Evolutionary conservation across 2,329 filamentous ascomycete genomes (phyloP).

Genomic region (Calonectria pteridis): DNA sequence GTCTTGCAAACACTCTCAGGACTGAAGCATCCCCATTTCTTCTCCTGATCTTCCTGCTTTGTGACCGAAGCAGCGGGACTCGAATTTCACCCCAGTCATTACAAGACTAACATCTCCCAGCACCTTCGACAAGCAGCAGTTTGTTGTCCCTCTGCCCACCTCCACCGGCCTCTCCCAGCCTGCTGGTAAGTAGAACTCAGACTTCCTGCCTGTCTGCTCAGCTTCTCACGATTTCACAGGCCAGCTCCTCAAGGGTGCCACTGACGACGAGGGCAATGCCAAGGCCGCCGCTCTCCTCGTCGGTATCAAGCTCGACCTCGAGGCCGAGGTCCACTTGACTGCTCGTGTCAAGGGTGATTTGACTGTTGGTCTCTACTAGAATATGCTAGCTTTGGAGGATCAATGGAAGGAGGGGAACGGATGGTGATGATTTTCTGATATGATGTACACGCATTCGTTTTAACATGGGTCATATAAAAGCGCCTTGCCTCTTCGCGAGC

Average conservation of each 20-base stretch:
- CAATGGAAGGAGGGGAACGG: not conserved
- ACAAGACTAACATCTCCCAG: not conserved
- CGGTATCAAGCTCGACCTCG: slow-evolving; percentile 73
- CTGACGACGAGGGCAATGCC: slow-evolving; percentile 68
- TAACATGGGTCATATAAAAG: not conserved
- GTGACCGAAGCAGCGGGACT: not conserved
- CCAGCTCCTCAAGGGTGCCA: slow-evolving; percentile 67
- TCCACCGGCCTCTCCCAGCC: slow-evolving; percentile 52
- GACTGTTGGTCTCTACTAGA: slow-evolving; percentile 55
- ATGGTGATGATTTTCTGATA: slow-evolving; percentile 2
- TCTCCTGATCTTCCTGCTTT: not conserved
- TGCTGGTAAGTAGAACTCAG: slow-evolving; percentile 31
- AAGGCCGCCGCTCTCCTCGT: slow-evolving; percentile 70
- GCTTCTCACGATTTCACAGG: slow-evolving; percentile 48
- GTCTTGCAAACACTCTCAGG: not conserved
- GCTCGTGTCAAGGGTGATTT: slow-evolving; percentile 72
- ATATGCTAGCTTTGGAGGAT: not conserved
- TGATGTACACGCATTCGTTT: slow-evolving; percentile 5
- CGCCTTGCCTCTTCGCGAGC: not conserved
- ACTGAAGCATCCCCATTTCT: not conserved
- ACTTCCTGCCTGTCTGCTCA: slow-evolving; percentile 28
- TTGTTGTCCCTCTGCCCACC: slow-evolving; percentile 44
- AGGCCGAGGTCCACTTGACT: slow-evolving; percentile 72
- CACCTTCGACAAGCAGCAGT: slow-evolving; percentile 37
- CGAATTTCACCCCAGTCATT: not conserved